These are phyloP conservation scores for Ampelomyces quisqualis DNA, from an alignment of 2,329 filamentous ascomycete genomes.

Conservation along the genomic window DNA sequence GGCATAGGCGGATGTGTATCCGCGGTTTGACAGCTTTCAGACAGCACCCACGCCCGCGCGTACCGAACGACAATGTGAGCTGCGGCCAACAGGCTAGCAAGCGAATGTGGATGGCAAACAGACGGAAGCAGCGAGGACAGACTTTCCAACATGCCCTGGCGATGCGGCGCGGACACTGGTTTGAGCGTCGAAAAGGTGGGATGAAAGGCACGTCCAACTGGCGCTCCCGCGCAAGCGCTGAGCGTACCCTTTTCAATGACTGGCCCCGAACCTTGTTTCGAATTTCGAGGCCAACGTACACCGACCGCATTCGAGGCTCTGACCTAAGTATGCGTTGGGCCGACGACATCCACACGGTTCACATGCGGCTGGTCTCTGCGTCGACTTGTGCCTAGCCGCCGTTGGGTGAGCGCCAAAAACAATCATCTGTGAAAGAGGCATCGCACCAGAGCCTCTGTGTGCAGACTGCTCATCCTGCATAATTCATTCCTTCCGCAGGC, in stretches of 20 bases:
- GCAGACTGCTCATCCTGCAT: slow-evolving; percentile 12
- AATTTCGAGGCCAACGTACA: slow-evolving; percentile 28
- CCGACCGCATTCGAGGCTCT: slow-evolving; percentile 27
- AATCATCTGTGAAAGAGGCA: slow-evolving; percentile 14
- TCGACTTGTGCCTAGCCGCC: slow-evolving; percentile 10
- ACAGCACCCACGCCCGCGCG: slow-evolving; percentile 2
- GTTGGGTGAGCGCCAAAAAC: slow-evolving; percentile 8
- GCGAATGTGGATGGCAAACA: slow-evolving; percentile 5
- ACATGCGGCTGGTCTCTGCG: slow-evolving; percentile 13
- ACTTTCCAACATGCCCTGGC: too few species aligned
- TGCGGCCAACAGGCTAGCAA: slow-evolving; percentile 6
- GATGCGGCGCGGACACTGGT: slow-evolving; percentile 19
- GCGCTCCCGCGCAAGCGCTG: slow-evolving; percentile 33
- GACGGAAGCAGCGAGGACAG: slow-evolving; percentile 7
- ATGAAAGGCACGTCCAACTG: slow-evolving; percentile 9
- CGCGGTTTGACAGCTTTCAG: slow-evolving; percentile 11
- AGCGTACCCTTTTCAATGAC: slow-evolving; percentile 26
- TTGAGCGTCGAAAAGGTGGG: slow-evolving; percentile 13
- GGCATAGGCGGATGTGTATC: slow-evolving; percentile 19
- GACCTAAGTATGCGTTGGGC: slow-evolving; percentile 15
- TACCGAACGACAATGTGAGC: background rate
- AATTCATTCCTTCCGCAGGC: slow-evolving; percentile 16
- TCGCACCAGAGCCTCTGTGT: slow-evolving; percentile 12
- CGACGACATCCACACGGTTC: slow-evolving; percentile 2
- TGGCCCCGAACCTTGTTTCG: slow-evolving; percentile 33